Evolutionary conservation across 2,329 filamentous ascomycete genomes (phyloP).

Genomic region (Fusarium sarcochroum): DNA sequence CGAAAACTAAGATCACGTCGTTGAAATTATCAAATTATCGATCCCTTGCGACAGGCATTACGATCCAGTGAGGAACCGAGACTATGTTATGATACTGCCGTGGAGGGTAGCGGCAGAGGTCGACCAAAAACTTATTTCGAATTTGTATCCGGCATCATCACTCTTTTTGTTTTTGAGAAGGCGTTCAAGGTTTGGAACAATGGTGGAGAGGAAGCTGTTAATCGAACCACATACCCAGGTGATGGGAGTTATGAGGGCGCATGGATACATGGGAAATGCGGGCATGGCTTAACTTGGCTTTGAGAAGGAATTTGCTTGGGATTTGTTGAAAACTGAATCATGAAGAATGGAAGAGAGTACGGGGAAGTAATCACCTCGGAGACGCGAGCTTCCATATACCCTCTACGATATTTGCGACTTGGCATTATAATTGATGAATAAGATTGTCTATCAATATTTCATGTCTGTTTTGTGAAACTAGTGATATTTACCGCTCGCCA

Average conservation of each 20-base stretch:
- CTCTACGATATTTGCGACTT: constrained; percentile 38
- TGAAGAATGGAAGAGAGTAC: constrained; percentile 22
- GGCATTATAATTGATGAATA: constrained; percentile 29
- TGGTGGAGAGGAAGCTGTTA: constrained; percentile 34
- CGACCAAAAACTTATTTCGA: background rate
- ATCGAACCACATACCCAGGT: constrained; percentile 48
- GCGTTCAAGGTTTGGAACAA: constrained; percentile 42
- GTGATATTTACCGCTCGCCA: background rate
- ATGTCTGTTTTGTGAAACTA: background rate
- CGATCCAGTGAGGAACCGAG: constrained; percentile 50
- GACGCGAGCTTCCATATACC: constrained; percentile 43
- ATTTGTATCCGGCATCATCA: constrained; percentile 4
- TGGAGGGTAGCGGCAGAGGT: background rate
- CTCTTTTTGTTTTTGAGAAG: constrained; percentile 34
- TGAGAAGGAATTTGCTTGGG: constrained; percentile 39
- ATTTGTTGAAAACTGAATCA: constrained; percentile 36
- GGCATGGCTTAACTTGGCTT: constrained; percentile 20
- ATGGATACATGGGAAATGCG: constrained; percentile 42
- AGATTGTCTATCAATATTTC: constrained; percentile 15
- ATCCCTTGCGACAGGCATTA: constrained; percentile 60
- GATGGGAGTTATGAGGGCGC: constrained; percentile 47
- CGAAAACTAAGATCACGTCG: constrained; percentile 66
- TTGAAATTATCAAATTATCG: constrained; percentile 71
- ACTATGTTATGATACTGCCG: background rate
- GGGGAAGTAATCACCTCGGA: constrained; percentile 17